Base-by-base conservation (phyloP, 495 filamentous ascomycete genomes). In the Penicillium robsamsonii region DNA sequence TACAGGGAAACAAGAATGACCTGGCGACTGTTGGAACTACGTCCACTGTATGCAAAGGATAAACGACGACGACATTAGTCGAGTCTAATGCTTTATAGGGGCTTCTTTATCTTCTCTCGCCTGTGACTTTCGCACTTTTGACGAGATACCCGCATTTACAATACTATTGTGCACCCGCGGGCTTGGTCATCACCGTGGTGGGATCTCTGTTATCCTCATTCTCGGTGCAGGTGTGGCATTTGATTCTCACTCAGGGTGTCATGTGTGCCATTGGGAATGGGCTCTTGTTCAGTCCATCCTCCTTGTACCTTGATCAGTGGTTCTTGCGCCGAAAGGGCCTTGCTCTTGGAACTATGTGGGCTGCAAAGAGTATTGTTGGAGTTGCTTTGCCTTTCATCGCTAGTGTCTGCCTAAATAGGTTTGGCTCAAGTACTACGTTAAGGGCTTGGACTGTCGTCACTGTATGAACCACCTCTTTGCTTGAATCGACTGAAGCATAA, bases 261-360 rank as follows among this genome's bases (percentile, higher is more conserved):
- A 59, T 85, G 8, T 80, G 74, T 56, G 81, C 77, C 5, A 55
- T 85, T 10, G 81, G 82, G 0, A 76, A 74, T 57, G 75, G 70
- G 1, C 65, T 83, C 10, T 48, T 83, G 13, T 83, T 78, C 58
- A 78, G 72, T 17, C 79, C 80, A 1, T 75, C 76, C 1, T 79
- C 77, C 10, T 64, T 83, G 5, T 82, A 76, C 62, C 69, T 86
- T 5, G 81, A 84, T 53, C 79, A 83, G 56, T 85, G 81, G 82
- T 86, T 85, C 57, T 57, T 78, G 24, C 67, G 65, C 31, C 70
- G 75, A 18, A 83, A 84, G 58, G 77, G 79, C 1, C 63, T 82
- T 10, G 80, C 81, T 3, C 74, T 78, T 56, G 80, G 81, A 0
- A 75, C 77, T 8, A 82, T 84, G 76, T 82, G 79, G 66, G 79